phyloP scores from a whole-genome alignment of 1,139 yeast species.

The Diutina mesorugosa region DNA sequence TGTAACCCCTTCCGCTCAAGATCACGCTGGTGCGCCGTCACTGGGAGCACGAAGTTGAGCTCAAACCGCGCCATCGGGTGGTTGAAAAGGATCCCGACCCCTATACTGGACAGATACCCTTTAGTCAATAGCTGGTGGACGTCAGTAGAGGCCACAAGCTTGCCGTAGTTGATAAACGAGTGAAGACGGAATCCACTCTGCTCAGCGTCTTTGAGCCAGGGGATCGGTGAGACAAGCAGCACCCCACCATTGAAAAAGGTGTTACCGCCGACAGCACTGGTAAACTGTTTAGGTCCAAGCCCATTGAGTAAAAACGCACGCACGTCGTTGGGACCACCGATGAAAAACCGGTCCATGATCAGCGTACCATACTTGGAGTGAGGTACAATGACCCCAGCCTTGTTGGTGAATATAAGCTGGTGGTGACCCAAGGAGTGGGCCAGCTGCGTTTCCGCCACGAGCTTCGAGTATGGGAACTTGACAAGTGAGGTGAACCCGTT shows the following conservation, averaged over 20 bases:
- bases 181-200: slow-evolving; percentile 62
- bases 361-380: slow-evolving; percentile 8
- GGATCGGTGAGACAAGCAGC: slow-evolving; percentile 54
- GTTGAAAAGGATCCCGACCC: slow-evolving; percentile 67
- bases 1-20: slow-evolving; percentile 74
- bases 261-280: slow-evolving; percentile 67
- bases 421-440: slow-evolving; percentile 16
- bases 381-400: slow-evolving; percentile 35
- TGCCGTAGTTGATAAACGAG: slow-evolving; percentile 63
- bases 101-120: slow-evolving; percentile 16
- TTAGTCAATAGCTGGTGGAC: slow-evolving; percentile 18
- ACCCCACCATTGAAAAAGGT: slow-evolving; percentile 58
- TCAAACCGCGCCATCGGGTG: slow-evolving; percentile 91
- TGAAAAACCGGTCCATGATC: slow-evolving; percentile 22
- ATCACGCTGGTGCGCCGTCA: slow-evolving; percentile 54
- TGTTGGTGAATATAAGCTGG: slow-evolving; percentile 28
- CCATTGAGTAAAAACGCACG: slow-evolving; percentile 70
- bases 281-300: slow-evolving; percentile 68
- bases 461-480: slow-evolving; percentile 33
- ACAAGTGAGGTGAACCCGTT: slow-evolving; percentile 11
- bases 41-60: slow-evolving; percentile 72
- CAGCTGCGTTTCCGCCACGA: slow-evolving; percentile 33
- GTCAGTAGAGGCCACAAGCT: slow-evolving; percentile 33
- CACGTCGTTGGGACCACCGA: slow-evolving; percentile 75
- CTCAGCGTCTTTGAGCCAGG: slow-evolving; percentile 22